A percentile compares a stretch with the other conserved stretches of the same genome.
Conservation (phyloP, 192 early-diverging fungal genomes). For the Martensiomyces pterosporus region DNA sequence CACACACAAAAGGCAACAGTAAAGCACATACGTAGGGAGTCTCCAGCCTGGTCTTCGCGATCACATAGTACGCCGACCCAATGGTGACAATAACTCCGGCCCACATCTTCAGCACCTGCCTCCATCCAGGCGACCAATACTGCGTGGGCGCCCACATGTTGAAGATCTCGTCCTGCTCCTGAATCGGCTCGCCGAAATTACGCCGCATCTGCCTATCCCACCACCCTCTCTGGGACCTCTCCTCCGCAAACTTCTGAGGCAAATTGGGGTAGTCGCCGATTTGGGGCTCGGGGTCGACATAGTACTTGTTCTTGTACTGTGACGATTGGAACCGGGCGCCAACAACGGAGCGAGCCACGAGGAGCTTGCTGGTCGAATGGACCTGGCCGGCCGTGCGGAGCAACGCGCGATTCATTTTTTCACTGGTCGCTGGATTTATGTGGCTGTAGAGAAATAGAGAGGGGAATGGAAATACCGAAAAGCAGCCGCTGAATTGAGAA, state of each 20-base stretch:
- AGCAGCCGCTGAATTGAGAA: too few relatives aligned
- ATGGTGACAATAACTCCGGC: slow-evolving; percentile 50
- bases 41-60: slow-evolving; percentile 53
- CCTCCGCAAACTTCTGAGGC: slow-evolving; percentile 59
- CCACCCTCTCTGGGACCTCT: slow-evolving; percentile 61
- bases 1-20: not conserved
- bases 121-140: slow-evolving; percentile 53
- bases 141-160: slow-evolving; percentile 67
- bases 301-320: slow-evolving; percentile 36
- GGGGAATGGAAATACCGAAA: not conserved
- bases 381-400: not conserved
- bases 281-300: slow-evolving; percentile 60
- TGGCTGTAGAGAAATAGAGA: too few relatives aligned
- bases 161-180: slow-evolving; percentile 67
- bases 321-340: slow-evolving; percentile 15
- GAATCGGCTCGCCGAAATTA: slow-evolving; percentile 70
- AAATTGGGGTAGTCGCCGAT: slow-evolving; percentile 74
- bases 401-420: slow-evolving; percentile 37
- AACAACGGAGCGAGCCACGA: not conserved
- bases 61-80: slow-evolving; percentile 52
- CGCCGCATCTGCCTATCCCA: slow-evolving; percentile 69
- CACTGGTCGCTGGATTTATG: too few relatives aligned
- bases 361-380: too few relatives aligned
- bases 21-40: slow-evolving; percentile 53
- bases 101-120: slow-evolving; percentile 56